These are phyloP conservation scores for Niveomyces coronatus DNA, from an alignment of 2,329 filamentous ascomycete genomes.

Conservation along the genomic window DNA sequence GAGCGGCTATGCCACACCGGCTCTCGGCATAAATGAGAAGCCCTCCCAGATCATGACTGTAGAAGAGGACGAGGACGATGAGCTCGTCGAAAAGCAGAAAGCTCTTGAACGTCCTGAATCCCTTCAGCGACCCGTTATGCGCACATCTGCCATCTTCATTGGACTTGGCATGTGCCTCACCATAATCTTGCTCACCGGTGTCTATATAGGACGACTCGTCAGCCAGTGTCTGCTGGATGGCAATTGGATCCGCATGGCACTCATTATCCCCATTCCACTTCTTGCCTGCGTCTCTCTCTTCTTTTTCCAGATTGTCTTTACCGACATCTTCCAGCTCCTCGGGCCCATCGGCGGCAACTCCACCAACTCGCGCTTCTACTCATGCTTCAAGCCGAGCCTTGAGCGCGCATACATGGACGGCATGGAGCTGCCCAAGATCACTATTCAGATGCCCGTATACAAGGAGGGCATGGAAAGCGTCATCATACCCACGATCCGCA, in stretches of 20 bases:
- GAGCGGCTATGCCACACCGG: slow-evolving; percentile 7
- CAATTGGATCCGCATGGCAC: slow-evolving; percentile 26
- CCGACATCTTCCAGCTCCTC: slow-evolving; percentile 33
- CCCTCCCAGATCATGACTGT: slow-evolving; percentile 5
- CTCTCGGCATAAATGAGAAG: slow-evolving; percentile 12
- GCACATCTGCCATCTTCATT: slow-evolving; percentile 28
- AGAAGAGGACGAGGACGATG: slow-evolving; percentile 16
- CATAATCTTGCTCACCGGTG: slow-evolving; percentile 28
- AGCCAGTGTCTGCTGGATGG: slow-evolving; percentile 28
- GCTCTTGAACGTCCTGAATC: slow-evolving; percentile 24
- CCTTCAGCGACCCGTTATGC: slow-evolving; percentile 28
- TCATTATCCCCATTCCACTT: slow-evolving; percentile 25
- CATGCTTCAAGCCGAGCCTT: slow-evolving; percentile 25
- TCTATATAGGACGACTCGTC: slow-evolving; percentile 26
- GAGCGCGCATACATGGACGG: slow-evolving; percentile 22
- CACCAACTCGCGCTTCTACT: slow-evolving; percentile 35
- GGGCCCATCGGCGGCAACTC: slow-evolving; percentile 35
- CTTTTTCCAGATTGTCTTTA: slow-evolving; percentile 34
- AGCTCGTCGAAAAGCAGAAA: slow-evolving; percentile 14
- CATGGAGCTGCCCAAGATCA: slow-evolving; percentile 28
- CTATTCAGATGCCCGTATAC: slow-evolving; percentile 32
- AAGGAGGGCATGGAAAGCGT: slow-evolving; percentile 30
- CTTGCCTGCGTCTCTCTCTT: slow-evolving; percentile 25
- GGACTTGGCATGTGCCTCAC: slow-evolving; percentile 27
- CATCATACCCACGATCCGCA: slow-evolving; percentile 39